These are phyloP conservation scores for Aureobasidium mangrovei DNA, from an alignment of 2,329 filamentous ascomycete genomes.

Conservation along the genomic window DNA sequence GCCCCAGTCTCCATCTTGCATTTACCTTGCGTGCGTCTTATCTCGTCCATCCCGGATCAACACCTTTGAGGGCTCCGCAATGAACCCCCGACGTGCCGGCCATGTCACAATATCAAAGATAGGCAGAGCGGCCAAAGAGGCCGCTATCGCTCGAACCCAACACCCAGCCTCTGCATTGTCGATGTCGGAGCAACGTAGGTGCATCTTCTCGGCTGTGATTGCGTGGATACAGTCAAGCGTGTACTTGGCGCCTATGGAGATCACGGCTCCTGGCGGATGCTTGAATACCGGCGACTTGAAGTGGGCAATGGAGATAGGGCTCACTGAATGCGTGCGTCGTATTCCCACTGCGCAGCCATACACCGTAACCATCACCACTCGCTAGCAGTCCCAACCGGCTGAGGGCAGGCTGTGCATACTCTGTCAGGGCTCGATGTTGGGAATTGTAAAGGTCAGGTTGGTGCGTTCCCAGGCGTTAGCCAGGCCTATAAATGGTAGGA, in stretches of 20 bases:
- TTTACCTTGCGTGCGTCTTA: neutral
- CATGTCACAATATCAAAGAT: neutral
- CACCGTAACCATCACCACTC: conserved; percentile 1
- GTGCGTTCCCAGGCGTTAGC: no score
- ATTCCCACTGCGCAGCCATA: neutral
- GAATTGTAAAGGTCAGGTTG: neutral
- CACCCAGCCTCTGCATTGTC: neutral
- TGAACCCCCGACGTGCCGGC: no score
- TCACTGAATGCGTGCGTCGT: neutral
- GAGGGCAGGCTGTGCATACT: neutral
- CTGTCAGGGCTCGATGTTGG: neutral
- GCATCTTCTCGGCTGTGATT: neutral
- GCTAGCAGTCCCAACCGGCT: neutral
- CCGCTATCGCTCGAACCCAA: neutral
- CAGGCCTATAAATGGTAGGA: neutral
- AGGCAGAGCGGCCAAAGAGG: conserved; percentile 1
- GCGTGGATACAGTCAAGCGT: neutral
- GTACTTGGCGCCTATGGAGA: neutral
- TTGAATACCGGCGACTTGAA: neutral
- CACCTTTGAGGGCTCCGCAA: neutral
- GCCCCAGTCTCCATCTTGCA: neutral
- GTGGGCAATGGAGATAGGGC: neutral
- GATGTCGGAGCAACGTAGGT: neutral
- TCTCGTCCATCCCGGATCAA: neutral
- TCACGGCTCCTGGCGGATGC: neutral